Evolutionary conservation across 768 basidiomycete genomes (phyloP).

Genomic region (Mycena chlorophos): DNA sequence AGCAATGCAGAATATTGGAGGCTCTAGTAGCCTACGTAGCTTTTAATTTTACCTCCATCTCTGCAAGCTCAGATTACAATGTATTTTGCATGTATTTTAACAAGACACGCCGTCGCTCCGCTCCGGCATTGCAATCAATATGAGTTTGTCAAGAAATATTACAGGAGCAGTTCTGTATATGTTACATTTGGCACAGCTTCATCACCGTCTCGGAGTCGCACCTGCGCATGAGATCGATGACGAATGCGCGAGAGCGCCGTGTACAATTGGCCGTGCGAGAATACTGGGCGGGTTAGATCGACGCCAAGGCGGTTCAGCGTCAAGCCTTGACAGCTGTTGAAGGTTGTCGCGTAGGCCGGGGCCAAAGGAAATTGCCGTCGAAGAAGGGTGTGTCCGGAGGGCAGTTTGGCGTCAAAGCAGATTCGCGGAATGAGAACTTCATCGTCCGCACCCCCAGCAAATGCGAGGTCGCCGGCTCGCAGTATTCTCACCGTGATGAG

Average conservation of each 20-base stretch:
- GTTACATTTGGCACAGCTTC: not conserved
- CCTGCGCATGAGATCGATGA: slow-evolving; percentile 27
- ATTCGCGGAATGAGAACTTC: not conserved
- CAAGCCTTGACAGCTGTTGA: not conserved
- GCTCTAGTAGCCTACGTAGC: too few species aligned
- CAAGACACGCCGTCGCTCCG: too few species aligned
- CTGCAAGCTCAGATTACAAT: too few species aligned
- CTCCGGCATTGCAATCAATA: too few species aligned
- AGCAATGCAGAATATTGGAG: too few species aligned
- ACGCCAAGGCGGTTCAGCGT: not conserved
- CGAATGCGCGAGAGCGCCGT: slow-evolving; percentile 33
- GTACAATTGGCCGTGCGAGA: slow-evolving; percentile 27
- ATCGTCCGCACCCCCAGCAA: not conserved
- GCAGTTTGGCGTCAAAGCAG: not conserved
- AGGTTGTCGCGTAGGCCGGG: not conserved
- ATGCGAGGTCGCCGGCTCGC: not conserved
- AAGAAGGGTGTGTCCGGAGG: not conserved
- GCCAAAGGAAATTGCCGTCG: not conserved
- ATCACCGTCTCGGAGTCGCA: slow-evolving; percentile 8
- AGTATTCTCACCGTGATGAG: not conserved
- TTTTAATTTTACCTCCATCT: too few species aligned
- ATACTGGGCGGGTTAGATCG: not conserved
- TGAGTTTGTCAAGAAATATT: too few species aligned
- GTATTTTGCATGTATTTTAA: too few species aligned
- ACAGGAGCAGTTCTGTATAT: not conserved